A percentile compares a stretch with the other conserved stretches of the same genome.
These are phyloP conservation scores for Fistulinella cinereoalba DNA, from an alignment of 1,284 basidiomycete species.

Conservation along the genomic window DNA sequence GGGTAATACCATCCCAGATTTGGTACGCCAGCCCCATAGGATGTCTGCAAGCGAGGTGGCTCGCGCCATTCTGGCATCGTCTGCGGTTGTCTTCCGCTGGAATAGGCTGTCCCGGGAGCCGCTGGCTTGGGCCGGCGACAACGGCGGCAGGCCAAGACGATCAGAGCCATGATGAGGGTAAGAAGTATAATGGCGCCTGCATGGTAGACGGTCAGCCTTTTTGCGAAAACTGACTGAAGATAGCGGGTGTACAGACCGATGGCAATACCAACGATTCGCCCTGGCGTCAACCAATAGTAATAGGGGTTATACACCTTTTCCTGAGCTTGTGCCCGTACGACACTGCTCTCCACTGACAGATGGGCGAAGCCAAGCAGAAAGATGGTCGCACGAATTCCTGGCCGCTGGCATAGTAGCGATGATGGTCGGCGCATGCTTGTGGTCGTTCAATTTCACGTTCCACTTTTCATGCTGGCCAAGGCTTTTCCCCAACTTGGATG, in stretches of 20 bases:
- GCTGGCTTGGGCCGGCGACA: constrained; percentile 2
- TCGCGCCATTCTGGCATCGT: constrained; percentile 12
- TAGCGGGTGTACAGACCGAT: constrained; percentile 17
- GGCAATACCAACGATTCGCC: constrained; percentile 24
- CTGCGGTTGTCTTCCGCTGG: constrained; percentile 1
- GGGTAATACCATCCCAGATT: constrained; percentile 6
- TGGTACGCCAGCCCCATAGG: background rate
- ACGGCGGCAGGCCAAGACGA: constrained; percentile 13
- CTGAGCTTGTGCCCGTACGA: constrained; percentile 10
- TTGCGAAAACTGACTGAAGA: background rate
- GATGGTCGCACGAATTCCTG: too few relatives aligned
- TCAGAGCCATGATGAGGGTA: constrained; percentile 11
- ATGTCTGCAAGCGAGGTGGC: background rate
- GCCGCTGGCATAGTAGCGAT: too few relatives aligned
- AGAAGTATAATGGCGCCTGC: constrained; percentile 11
- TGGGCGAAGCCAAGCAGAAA: too few relatives aligned
- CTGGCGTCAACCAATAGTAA: constrained; percentile 25
- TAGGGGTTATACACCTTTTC: background rate
- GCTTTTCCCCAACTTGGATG: too few relatives aligned
- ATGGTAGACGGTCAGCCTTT: background rate
- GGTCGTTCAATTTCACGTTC: too few relatives aligned
- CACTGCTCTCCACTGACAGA: too few relatives aligned
- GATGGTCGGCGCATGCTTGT: too few relatives aligned
- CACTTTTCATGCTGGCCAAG: too few relatives aligned
- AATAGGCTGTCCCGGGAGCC: background rate